Evolutionary conservation across 2,329 filamentous ascomycete genomes (phyloP).

Genomic region (Penicillium sp.): DNA sequence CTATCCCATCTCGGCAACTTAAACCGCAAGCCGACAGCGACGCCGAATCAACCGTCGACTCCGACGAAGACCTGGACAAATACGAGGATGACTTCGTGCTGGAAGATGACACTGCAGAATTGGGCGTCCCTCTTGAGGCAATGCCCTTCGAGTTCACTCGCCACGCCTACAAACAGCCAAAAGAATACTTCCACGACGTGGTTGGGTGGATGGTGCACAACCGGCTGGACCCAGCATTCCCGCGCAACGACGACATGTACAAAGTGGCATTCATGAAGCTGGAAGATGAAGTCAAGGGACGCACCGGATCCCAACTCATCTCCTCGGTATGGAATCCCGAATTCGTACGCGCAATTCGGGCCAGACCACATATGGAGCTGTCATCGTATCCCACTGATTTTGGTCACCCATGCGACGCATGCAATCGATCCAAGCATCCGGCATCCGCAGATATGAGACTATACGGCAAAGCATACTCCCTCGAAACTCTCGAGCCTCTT

Average conservation of each 20-base stretch:
- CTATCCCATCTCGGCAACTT: constrained; percentile 2
- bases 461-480: constrained; percentile 60
- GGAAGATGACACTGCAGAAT: constrained; percentile 55
- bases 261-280: constrained; percentile 64
- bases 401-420: constrained; percentile 60
- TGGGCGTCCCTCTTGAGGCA: constrained; percentile 53
- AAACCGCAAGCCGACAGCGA: constrained; percentile 26
- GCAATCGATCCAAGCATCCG: constrained; percentile 63
- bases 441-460: constrained; percentile 62
- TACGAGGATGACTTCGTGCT: constrained; percentile 62
- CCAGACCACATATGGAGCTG: constrained; percentile 58
- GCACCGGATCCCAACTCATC: constrained; percentile 65
- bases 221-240: constrained; percentile 67
- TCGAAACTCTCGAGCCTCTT: constrained; percentile 61
- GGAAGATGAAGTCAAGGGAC: constrained; percentile 63
- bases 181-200: constrained; percentile 67
- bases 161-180: constrained; percentile 61
- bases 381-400: constrained; percentile 43
- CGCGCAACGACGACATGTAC: constrained; percentile 60
- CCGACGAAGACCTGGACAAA: constrained; percentile 47
- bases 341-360: constrained; percentile 62
- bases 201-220: constrained; percentile 79
- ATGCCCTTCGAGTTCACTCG: constrained; percentile 67
- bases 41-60: constrained; percentile 24
- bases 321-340: constrained; percentile 65